Base-by-base conservation (phyloP, 2,329 filamentous ascomycete genomes). In the Hymenoscyphus fraxineus region DNA sequence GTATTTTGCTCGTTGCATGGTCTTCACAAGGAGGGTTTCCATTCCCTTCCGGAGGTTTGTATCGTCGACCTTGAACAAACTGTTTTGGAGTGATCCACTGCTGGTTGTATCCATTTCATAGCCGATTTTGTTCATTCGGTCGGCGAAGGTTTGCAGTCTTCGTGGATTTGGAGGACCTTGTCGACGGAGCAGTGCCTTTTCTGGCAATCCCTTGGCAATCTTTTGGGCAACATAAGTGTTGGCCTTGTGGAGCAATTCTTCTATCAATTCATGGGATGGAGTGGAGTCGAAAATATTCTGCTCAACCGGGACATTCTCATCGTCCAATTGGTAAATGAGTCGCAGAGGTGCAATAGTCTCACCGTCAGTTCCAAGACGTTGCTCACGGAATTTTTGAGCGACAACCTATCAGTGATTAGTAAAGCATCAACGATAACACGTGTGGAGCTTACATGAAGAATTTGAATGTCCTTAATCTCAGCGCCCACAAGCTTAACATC, bases 261-360 rank as follows among this genome's bases (percentile, higher is more conserved):
- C 95, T 56, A 97, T 92, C 68, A 98, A 86, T 79, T 98, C 94
- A 68, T 96, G 92, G 2, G 93, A 92, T 10, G 89, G 83, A 13
- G 92, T 92, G 38, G 92, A 94, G 76, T 97, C 89, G 74, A 98
- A 99, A 69, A 99, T 91, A 80, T 98, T 99, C 76, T 92, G 87
- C 80, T 97, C 93, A 51, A 98, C 93, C 2, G 94, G 95, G 61
- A 97, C 92, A 77, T 98, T 98, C 82, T 99, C 95, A 72, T 99
- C 95, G 71, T 99, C 95, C 51, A 98, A 84, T 79, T 97, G 93
- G 78, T 97, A 93, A 67, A 98, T 82, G 58, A 99, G 84, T 64
- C 95, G 90, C 61, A 99, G 85, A 51, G 94, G 89, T 40, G 93
- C 90, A 72, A 97, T 91, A 13, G 90, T 87, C 68, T 90, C 87